Evolutionary conservation across 495 filamentous ascomycete species (phyloP).

Genomic region (Chaetomium cochliodes): DNA sequence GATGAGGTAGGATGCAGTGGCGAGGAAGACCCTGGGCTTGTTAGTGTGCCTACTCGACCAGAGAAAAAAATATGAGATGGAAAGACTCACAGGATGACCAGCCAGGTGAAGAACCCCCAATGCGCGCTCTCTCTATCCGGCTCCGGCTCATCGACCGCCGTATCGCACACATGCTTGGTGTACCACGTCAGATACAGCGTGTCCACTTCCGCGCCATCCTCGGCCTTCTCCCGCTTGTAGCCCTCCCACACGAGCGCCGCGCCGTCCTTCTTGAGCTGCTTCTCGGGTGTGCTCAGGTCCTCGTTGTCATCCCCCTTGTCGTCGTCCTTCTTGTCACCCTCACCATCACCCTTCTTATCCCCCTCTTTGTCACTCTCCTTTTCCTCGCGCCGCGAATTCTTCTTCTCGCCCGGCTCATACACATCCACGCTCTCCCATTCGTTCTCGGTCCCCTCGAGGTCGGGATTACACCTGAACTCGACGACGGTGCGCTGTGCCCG

Average conservation of each 20-base stretch:
- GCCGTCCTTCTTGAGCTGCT: slow-evolving; percentile 46
- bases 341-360: slow-evolving; percentile 37
- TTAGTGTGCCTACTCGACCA: background rate
- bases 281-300: slow-evolving; percentile 40
- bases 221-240: slow-evolving; percentile 54
- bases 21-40: slow-evolving; percentile 70
- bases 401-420: slow-evolving; percentile 34
- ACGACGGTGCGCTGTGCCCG: slow-evolving; percentile 67
- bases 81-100: slow-evolving; percentile 87
- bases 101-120: slow-evolving; percentile 98
- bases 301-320: slow-evolving; percentile 32
- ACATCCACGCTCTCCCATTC: slow-evolving; percentile 51
- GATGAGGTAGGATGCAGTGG: slow-evolving; percentile 86
- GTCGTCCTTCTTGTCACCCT: slow-evolving; percentile 21
- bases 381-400: background rate
- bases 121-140: slow-evolving; percentile 33
- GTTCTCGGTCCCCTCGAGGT: slow-evolving; percentile 68
- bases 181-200: slow-evolving; percentile 74
- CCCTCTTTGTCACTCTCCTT: slow-evolving; percentile 26
- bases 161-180: slow-evolving; percentile 81
- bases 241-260: slow-evolving; percentile 69
- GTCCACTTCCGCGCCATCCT: slow-evolving; percentile 37
- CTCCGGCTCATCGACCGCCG: slow-evolving; percentile 43
- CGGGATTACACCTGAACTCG: slow-evolving; percentile 77
- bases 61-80: background rate